Evolutionary conservation across 306 rosid species (phyloP), one percentile per base, ranked within the genome.

Genomic region (Senna siamea): DNA sequence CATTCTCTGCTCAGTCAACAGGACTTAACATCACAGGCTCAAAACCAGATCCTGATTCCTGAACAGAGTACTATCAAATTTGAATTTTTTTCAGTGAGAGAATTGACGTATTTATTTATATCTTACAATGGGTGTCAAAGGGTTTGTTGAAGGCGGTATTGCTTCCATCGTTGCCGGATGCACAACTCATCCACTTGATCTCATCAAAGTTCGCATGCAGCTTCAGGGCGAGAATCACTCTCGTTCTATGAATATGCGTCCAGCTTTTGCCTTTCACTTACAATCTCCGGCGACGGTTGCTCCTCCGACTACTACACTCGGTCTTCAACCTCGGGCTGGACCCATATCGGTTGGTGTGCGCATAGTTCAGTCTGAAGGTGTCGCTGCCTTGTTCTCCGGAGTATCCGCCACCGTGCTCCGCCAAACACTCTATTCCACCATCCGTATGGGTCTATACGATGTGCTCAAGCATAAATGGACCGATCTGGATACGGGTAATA

Each of bases 131-230:
- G 66, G 44, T 59, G 23, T 59, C 66, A 34, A 59, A 59, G 44
- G 23, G 3, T 59, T 59, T 32, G 44, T 59, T 59, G 66, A 59
- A 34, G 44, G 66, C 44, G 14, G 66, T 6, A 58, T 59, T 59
- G 66, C 66, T 32, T 59, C 66, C 44, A 34, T 37, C 15, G 44
- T 59, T 15, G 23, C 44, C 44, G 66, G 66, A 20, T 59, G 66
- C 10, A 8, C 66, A 32, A 59, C 66, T 59, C 66, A 32, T n/a
- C 44, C 66, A 2, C 66, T 59, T 20, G 66, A 59, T 34, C 66
- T 59, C 12, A 59, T 59, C 22, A 59, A 59, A 32, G 66, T 32
- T 59, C 66, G 44, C 43, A 14, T 59, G 66, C 43, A 59, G 44
- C 66, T 59, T 32, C 13, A 59, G 22, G 66, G 66, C 44, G 66